Evolutionary conservation across 2,329 filamentous ascomycete species (phyloP), one percentile per base, ranked within the genome.

Genomic region (Ascochyta viciae-villosae): DNA sequence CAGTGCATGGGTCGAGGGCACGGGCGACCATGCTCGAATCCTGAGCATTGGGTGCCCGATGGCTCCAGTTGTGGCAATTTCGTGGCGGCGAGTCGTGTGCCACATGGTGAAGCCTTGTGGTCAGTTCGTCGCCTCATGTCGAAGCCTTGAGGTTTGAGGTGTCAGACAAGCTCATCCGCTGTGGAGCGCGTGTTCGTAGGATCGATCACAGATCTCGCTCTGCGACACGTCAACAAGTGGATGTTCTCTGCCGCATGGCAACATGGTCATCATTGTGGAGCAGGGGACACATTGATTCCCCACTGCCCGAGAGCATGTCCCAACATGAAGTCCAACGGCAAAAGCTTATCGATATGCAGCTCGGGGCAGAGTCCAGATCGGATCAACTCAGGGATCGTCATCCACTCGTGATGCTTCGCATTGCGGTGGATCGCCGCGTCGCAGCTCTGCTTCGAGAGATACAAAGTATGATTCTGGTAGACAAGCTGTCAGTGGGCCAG

Each of bases 371-470:
- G 58, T 61, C 66, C 55, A 68, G 67, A 69, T 62, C 59, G 37
- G 67, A 71, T 71, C 62, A 50, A 55, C 66, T 57, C 61, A 64
- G 59, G 61, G 61, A 60, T 50, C 43, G 47, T 50, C 45, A 41
- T 44, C 48, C 23, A 43, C 10, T 53, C 29, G 38, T 31, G 38
- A 39, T 43, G 50, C 40, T 15, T 54, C 33, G 47, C 53, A 33
- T 42, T 34, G 9, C 38, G 38, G 42, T 47, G 37, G 42, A 9
- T 31, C 37, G 29, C 15, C 26, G n/a, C 33, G 22, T 24, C 27
- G 29, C 26, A 22, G 31, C 22, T 46, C 26, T 15, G 2, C 2
- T 16, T 8, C 26, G 29, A 7, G 12, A 9, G 27, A 43, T 6
- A n/a, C n/a, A n/a, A n/a, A n/a, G n/a, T n/a, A 31, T 1, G 8